Conservation (phyloP, 306 rosid species). For the Citrullus colocynthis region DNA sequence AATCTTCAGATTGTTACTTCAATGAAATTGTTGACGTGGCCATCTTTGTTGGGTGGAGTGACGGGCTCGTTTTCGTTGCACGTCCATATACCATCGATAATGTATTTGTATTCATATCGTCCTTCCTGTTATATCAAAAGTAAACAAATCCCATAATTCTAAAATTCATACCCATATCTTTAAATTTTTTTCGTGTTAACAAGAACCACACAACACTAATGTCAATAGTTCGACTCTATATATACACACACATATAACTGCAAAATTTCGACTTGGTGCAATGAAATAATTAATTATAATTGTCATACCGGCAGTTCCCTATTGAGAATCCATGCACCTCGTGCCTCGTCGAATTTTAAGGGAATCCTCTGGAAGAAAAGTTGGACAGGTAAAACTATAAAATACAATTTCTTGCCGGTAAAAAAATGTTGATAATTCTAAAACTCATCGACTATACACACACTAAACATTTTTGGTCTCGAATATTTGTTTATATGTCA, state of each 20-base stretch:
- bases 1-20: constrained; percentile 37
- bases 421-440: not conserved
- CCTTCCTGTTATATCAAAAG: constrained; percentile 53
- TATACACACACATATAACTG: too few species aligned
- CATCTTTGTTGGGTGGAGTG: constrained; percentile 62
- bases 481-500: too few species aligned
- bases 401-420: not conserved
- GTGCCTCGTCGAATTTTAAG: constrained; percentile 36
- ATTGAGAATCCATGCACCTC: constrained; percentile 51
- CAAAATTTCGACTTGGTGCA: not conserved
- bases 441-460: not conserved
- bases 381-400: not conserved
- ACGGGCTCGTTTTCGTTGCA: constrained; percentile 33
- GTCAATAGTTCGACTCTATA: too few species aligned
- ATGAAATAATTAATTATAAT: not conserved
- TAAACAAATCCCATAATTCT: not conserved
- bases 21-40: constrained; percentile 71
- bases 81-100: constrained; percentile 73
- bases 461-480: not conserved
- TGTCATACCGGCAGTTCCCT: constrained; percentile 71
- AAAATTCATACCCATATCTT: not conserved
- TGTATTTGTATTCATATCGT: constrained; percentile 83
- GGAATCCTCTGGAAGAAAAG: constrained; percentile 55
- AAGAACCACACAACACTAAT: too few species aligned
- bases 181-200: too few species aligned